phyloP scores from a whole-genome alignment of 2,329 filamentous ascomycete genomes.

The Orbilia blumenaviensis region DNA sequence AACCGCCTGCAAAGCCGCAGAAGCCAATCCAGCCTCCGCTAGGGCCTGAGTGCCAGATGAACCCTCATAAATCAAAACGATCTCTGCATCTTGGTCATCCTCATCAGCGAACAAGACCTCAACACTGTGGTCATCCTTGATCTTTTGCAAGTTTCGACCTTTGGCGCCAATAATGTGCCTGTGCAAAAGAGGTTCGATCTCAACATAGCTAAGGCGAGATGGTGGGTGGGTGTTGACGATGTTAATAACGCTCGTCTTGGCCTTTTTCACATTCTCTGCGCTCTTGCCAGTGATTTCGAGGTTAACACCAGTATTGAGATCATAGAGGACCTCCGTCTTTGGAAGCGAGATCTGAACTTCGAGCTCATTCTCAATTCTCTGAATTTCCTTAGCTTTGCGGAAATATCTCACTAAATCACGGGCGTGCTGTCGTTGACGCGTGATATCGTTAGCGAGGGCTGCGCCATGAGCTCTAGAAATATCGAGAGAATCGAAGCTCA shows the following conservation, averaged over 20 bases:
- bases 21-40: slow-evolving; percentile 68
- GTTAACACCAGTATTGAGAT: slow-evolving; percentile 52
- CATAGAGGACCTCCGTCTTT: slow-evolving; percentile 61
- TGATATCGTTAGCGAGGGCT: slow-evolving; percentile 71
- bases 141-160: slow-evolving; percentile 72
- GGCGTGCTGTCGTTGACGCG: slow-evolving; percentile 72
- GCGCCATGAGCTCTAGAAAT: slow-evolving; percentile 80
- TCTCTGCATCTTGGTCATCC: slow-evolving; percentile 61
- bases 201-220: slow-evolving; percentile 72
- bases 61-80: slow-evolving; percentile 67
- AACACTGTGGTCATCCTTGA: slow-evolving; percentile 74
- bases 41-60: slow-evolving; percentile 64
- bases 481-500: slow-evolving; percentile 83
- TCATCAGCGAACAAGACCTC: slow-evolving; percentile 65
- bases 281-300: slow-evolving; percentile 73
- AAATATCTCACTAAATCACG: slow-evolving; percentile 88
- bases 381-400: slow-evolving; percentile 80
- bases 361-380: slow-evolving; percentile 74
- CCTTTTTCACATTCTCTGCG: slow-evolving; percentile 64
- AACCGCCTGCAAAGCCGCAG: slow-evolving; percentile 69
- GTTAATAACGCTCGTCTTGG: slow-evolving; percentile 67
- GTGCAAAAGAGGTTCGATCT: slow-evolving; percentile 82
- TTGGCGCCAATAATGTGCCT: slow-evolving; percentile 75
- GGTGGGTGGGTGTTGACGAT: slow-evolving; percentile 79
- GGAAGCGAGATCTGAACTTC: slow-evolving; percentile 63